phyloP scores from a whole-genome alignment of 169 alveolate genomes.

The Condylostoma magnum region DNA sequence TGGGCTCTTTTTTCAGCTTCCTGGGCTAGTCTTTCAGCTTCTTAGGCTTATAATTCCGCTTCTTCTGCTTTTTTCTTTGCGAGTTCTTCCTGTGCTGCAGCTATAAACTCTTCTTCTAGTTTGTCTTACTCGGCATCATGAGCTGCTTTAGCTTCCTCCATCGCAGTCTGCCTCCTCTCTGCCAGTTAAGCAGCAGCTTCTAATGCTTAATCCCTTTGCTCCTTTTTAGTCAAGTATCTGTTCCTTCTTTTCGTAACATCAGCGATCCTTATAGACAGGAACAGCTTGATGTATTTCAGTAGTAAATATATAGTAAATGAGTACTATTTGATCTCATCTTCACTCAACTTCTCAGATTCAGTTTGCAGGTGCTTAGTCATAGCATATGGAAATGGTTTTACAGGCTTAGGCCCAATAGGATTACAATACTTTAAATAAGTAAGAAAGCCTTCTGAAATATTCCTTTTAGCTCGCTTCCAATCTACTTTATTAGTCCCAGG shows the following conservation, averaged over 20 bases:
- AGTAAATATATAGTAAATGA: conserved; percentile 33
- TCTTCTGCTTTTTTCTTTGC: no score
- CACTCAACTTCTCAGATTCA: background rate
- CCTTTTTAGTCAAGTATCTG: background rate
- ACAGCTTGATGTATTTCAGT: conserved; percentile 30
- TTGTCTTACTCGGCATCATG: no score
- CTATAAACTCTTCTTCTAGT: no score
- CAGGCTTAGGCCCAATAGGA: conserved; percentile 19
- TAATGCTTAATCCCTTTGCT: conserved; percentile 29
- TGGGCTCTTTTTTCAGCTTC: conserved; percentile 17
- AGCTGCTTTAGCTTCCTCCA: conserved; percentile 34
- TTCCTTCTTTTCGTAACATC: conserved; percentile 40
- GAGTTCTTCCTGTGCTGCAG: no score
- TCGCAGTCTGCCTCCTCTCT: conserved; percentile 26
- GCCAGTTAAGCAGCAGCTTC: conserved; percentile 30
- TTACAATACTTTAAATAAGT: conserved; percentile 26
- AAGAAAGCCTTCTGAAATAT: conserved; percentile 33
- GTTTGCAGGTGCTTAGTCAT: conserved; percentile 27
- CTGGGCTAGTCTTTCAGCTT: no score
- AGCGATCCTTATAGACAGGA: conserved; percentile 34
- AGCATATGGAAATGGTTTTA: background rate
- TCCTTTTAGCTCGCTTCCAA: conserved; percentile 53
- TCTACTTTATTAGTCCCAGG: conserved; percentile 50
- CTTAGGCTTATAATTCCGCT: no score
- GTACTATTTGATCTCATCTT: conserved; percentile 48